A percentile compares a stretch with the other conserved stretches of the same genome.
Evolutionary conservation across 2,329 filamentous ascomycete species (phyloP).

Genomic region (Bipolaris victoriae): DNA sequence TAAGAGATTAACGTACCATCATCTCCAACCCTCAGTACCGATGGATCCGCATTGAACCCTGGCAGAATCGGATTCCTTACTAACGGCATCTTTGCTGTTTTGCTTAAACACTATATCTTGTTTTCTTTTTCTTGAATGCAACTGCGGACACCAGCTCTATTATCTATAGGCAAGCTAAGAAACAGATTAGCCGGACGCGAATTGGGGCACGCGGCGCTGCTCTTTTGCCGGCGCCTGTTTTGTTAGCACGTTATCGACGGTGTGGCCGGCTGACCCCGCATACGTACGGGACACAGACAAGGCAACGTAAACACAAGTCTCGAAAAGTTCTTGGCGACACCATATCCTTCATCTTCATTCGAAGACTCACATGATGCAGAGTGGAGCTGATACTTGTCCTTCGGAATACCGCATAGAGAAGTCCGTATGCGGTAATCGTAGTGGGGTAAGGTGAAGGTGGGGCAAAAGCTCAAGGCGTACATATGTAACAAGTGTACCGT

Average conservation of each 20-base stretch:
- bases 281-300: neutral
- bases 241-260: neutral
- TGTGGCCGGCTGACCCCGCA: neutral
- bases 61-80: conserved; percentile 60
- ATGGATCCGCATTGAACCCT: conserved; percentile 69
- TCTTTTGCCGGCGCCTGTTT: conserved; percentile 20
- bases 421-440: neutral
- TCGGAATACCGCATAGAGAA: conserved; percentile 1
- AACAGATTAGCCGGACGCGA: conserved; percentile 14
- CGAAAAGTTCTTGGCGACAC: too few relatives aligned
- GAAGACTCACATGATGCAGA: neutral
- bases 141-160: neutral
- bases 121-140: neutral
- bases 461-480: neutral
- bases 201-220: neutral
- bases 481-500: neutral
- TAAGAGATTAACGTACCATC: conserved; percentile 37
- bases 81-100: conserved; percentile 34
- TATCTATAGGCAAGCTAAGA: neutral
- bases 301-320: too few relatives aligned
- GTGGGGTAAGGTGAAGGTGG: neutral
- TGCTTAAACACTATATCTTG: neutral
- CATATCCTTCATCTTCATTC: neutral
- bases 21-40: conserved; percentile 56
- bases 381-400: neutral